Base-by-base conservation (phyloP, 2,329 filamentous ascomycete species). In the Cytospora piceicola region DNA sequence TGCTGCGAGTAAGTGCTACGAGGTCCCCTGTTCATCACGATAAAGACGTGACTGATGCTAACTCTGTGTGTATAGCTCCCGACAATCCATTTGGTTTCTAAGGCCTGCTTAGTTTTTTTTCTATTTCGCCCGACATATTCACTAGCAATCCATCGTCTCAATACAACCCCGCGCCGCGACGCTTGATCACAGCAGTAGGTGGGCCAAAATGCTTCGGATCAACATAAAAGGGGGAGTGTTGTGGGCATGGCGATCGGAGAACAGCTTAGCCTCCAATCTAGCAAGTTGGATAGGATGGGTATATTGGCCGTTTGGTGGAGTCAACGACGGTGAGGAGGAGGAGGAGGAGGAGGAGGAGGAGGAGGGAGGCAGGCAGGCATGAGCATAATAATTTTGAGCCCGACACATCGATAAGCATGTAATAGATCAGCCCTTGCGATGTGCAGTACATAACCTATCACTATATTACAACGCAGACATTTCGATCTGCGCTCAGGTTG, bases 1-100 rank as follows among this genome's bases (percentile, higher is more conserved):
- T 61, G 92, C 96, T 87, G 95, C 95, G 74, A 99, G 94, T 98
- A 89, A 90, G 94, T 94, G 65, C 36, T 57, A n/a, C 7, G 22
- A 4, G 24, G 15, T 7, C 12, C 3, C 4, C 6, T 27, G 2
- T 20, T n/a, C 20, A 17, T 29, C 12, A 22, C 0, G 8, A 11
- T 22, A 14, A 36, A 29, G 5, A 49, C 36, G 46, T 27, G n/a
- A 51, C 27, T 29, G 14, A 46, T 7, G 56, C 70, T 75, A 54
- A 75, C 64, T 39, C 64, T 39, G 54, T 59, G 32, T 27, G 17
- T 53, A 20, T 46, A 85, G 83, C 83, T 34, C 83, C 83, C 15
- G 77, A 84, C 68, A 85, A 85, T 68, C 83, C 83, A 1, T 85
- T 85, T 69, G 83, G 83, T 27, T 85, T 85, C 69, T 82, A 71